Base-by-base conservation (phyloP, 495 filamentous ascomycete genomes). In the Durotheca rogersii region DNA sequence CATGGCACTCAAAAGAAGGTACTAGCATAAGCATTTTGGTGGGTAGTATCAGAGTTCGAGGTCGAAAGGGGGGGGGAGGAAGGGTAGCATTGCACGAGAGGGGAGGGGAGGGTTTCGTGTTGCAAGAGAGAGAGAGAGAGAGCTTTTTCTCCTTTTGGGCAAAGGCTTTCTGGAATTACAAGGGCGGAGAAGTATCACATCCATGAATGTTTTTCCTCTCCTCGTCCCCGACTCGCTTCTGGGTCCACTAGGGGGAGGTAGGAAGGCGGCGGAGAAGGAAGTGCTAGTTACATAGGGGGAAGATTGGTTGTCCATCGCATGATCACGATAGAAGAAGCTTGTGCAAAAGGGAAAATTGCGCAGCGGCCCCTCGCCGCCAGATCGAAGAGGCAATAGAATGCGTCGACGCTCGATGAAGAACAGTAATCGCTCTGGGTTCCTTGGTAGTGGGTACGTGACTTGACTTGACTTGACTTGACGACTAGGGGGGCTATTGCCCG, bases 11-110 rank as follows among this genome's bases (percentile, higher is more conserved):
- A 38, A 39, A n/a, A n/a, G n/a, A n/a, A 44, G 39, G 11, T 54
- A 48, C 33, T 16, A n/a, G 41, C 56, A 58, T 58, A 31, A 44
- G 44, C 55, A 58, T 51, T 39, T 17, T 27, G 51, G 27, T 41
- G 25, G 53, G 48, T 35, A 43, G 44, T 53, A 27, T 51, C 27
- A 50, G 34, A 51, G 31, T 19, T 20, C n/a, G n/a, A n/a, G 41
- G 41, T 19, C 37, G 10, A 48, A 55, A 55, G 18, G 9, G 9
- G 5, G 12, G 2, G 12, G 7, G 9, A 2, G 32, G 32, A 18
- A 37, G 7, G 15, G 15, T 15, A 20, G n/a, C n/a, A n/a, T n/a
- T n/a, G n/a, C n/a, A 46, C 39, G 34, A 35, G 3, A 20, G 30
- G n/a, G 15, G 20, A 41, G 41, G 31, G 37, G 33, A 18, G 19